Conservation (phyloP, 192 early-diverging fungal species). For the Geranomyces variabilis region DNA sequence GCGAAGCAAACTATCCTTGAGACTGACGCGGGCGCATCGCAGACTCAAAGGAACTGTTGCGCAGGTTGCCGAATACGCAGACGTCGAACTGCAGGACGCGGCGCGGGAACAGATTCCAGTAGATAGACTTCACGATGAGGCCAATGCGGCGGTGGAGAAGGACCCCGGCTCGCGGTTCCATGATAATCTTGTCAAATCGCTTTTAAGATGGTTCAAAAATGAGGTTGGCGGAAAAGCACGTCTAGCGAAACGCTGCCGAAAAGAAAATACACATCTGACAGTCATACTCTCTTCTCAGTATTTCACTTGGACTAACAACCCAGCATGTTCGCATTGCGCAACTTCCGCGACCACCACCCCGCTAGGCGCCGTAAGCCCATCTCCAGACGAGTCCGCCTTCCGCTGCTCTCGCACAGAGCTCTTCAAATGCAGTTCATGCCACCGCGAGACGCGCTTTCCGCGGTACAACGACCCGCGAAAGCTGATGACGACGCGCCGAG, state of each 20-base stretch:
- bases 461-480: constrained; percentile 43
- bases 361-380: constrained; percentile 27
- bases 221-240: background rate
- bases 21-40: background rate
- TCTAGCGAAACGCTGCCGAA: background rate
- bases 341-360: constrained; percentile 11
- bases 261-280: no score
- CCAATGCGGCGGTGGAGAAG: constrained; percentile 12
- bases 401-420: constrained; percentile 37
- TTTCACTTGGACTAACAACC: constrained; percentile 49
- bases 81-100: constrained; percentile 9
- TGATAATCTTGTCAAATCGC: constrained; percentile 35
- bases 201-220: constrained; percentile 49
- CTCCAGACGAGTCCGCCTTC: constrained; percentile 23
- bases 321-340: constrained; percentile 35
- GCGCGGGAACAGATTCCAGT: constrained; percentile 45
- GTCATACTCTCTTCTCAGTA: no score
- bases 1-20: background rate
- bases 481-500: constrained; percentile 44
- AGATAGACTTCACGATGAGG: constrained; percentile 37
- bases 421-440: constrained; percentile 36
- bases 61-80: background rate
- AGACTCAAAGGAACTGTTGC: background rate
- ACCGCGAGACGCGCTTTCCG: constrained; percentile 39
- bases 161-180: constrained; percentile 19